Evolutionary conservation across 768 basidiomycete species (phyloP), one percentile per base, ranked within the genome.

Genomic region (Megacollybia marginata): DNA sequence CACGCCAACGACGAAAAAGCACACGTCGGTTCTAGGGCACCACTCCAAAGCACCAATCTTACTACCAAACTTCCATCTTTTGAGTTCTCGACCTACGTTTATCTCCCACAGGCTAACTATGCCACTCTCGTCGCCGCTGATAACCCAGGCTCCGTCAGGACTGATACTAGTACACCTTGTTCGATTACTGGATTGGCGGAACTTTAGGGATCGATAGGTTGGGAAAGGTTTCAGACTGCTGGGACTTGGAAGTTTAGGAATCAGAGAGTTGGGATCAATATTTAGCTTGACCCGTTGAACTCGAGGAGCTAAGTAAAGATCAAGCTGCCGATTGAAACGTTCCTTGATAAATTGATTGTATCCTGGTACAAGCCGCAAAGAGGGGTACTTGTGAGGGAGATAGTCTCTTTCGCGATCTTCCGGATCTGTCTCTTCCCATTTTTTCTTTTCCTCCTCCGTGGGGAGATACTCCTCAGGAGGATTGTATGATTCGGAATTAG

Each of bases 391-490:
- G 65, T 85, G 75, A 28, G 96, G 91, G 34, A 96, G 77, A 68
- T 87, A 93, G 61, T 95, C 83, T 48, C 79, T 80, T 64, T 93
- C 88, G 55, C 93, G 80, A 62, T 98, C 93, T 64, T 94, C 92
- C 48, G 83, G 79, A 50, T 96, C 93, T 34, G 74, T 74, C 34
- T 71, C 79, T 59, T 92, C 84, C 88, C 92, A 97, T 59, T 82
- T 78, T 54, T 82, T 77, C 49, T 79, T 80, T 64, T 97, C 95
- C 54, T 79, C 77, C 46, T 84, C 82, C 1, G 88, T 85, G 5
- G 89, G 91, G 8, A 99, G 76, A 65, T 98, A 97, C 69, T 99
- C 96, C 59, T 85, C 91, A 6, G 96, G 96, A 32, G 96, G 96
- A 62, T 99, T 99, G 66, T 98, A 99, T 0, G 95, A 98, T 68